A percentile compares a stretch with the other conserved stretches of the same genome.
phyloP scores from a whole-genome alignment of 1,139 yeast genomes.

The Kurtzmaniella quercitrusa region DNA sequence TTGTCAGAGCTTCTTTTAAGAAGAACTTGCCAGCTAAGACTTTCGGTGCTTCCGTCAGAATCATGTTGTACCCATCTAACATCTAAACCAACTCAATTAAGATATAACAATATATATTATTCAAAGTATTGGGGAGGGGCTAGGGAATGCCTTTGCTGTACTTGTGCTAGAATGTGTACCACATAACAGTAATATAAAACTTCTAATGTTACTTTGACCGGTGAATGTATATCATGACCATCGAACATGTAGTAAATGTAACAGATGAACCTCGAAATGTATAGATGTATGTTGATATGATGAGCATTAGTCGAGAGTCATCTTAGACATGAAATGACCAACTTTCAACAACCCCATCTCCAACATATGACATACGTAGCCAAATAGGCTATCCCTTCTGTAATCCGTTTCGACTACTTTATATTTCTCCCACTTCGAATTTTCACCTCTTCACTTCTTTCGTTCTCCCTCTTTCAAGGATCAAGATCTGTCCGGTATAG shows the following conservation, averaged over 20 bases:
- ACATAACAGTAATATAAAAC: slow-evolving; percentile 10
- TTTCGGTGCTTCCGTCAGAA: slow-evolving; percentile 99
- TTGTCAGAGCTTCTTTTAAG: slow-evolving; percentile 98
- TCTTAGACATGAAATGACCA: too few relatives aligned
- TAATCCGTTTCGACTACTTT: too few relatives aligned
- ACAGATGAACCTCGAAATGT: too few relatives aligned
- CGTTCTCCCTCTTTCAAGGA: too few relatives aligned
- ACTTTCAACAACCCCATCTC: too few relatives aligned
- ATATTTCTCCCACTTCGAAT: too few relatives aligned
- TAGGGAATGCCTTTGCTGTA: slow-evolving; percentile 8
- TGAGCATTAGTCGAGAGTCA: too few relatives aligned
- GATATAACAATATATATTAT: slow-evolving; percentile 10
- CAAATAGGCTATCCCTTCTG: too few relatives aligned
- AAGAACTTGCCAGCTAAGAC: slow-evolving; percentile 99
- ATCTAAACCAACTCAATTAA: slow-evolving; percentile 51
- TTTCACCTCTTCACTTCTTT: too few relatives aligned
- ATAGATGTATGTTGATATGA: too few relatives aligned
- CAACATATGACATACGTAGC: too few relatives aligned
- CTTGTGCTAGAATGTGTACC: slow-evolving; percentile 11
- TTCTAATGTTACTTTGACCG: slow-evolving; percentile 9
- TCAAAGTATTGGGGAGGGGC: slow-evolving; percentile 9
- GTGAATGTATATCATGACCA: neutral
- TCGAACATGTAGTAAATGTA: slow-evolving; percentile 1
- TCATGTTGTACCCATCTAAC: slow-evolving; percentile 99
- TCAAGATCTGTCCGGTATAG: too few relatives aligned